These are phyloP conservation scores for Podospora pseudoanserina DNA, from an alignment of 495 filamentous ascomycete genomes.

Conservation along the genomic window DNA sequence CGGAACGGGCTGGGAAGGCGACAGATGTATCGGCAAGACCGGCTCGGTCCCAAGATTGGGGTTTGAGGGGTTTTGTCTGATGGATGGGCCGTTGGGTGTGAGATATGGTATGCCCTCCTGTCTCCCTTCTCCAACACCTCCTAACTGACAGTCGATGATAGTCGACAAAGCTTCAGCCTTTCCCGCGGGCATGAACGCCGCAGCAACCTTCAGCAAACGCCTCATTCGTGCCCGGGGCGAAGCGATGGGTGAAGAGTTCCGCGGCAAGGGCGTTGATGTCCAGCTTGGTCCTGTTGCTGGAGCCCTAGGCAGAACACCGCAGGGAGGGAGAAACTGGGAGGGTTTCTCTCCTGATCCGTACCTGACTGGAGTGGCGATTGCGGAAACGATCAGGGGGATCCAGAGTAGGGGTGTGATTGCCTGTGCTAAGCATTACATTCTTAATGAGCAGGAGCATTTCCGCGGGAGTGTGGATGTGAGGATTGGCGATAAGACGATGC, in stretches of 20 bases:
- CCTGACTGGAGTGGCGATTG: conserved; percentile 53
- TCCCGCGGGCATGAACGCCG: conserved; percentile 70
- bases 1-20: conserved; percentile 68
- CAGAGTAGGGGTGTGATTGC: conserved; percentile 57
- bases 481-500: conserved; percentile 62
- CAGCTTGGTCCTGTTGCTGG: conserved; percentile 53
- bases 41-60: conserved; percentile 48
- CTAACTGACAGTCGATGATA: too few relatives aligned
- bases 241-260: conserved; percentile 56
- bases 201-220: conserved; percentile 67
- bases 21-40: conserved; percentile 72
- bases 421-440: conserved; percentile 57
- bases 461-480: conserved; percentile 44
- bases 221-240: conserved; percentile 58
- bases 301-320: conserved; percentile 55
- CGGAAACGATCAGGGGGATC: conserved; percentile 52
- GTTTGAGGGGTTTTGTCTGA: conserved; percentile 47
- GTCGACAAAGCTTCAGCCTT: conserved; percentile 52
- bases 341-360: conserved; percentile 63
- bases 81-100: conserved; percentile 50
- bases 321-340: conserved; percentile 64
- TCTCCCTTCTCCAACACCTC: too few relatives aligned
- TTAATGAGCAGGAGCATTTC: conserved; percentile 46
- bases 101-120: conserved; percentile 26
- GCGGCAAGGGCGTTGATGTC: conserved; percentile 59